Conservation (phyloP, 768 basidiomycete genomes). For the Tulasnella sp. region DNA sequence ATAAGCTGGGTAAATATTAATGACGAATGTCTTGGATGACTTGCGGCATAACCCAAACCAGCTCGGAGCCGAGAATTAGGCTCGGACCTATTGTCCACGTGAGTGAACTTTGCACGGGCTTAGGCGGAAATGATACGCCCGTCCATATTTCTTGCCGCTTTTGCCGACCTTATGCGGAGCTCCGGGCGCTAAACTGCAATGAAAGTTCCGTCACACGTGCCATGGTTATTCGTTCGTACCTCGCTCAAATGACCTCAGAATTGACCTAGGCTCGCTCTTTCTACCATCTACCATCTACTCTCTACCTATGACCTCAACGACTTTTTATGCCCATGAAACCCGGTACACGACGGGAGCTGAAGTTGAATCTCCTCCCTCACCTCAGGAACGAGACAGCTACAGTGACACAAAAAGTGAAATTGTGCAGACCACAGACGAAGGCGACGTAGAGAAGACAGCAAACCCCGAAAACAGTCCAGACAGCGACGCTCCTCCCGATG, state of each 20-base stretch:
- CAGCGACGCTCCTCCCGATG: constrained; percentile 14
- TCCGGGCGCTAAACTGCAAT: no score
- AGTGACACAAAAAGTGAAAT: neutral
- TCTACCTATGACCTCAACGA: neutral
- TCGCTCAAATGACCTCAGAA: neutral
- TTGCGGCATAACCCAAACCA: no score
- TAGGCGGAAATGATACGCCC: no score
- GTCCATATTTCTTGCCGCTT: no score
- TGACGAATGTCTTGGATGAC: no score
- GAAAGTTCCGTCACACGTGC: no score
- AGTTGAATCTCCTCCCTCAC: neutral
- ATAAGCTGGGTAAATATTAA: no score
- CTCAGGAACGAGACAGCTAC: neutral
- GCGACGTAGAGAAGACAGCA: neutral
- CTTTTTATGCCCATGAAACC: neutral
- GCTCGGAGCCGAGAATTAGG: no score
- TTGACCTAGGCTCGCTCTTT: neutral
- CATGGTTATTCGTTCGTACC: no score
- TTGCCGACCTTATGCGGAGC: no score
- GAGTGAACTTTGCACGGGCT: no score
- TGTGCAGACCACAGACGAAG: neutral
- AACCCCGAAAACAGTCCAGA: neutral
- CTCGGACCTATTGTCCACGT: no score
- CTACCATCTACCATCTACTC: neutral
- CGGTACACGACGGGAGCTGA: neutral